Conservation (phyloP, 2,329 filamentous ascomycete genomes). For the Tolypocladium paradoxum region DNA sequence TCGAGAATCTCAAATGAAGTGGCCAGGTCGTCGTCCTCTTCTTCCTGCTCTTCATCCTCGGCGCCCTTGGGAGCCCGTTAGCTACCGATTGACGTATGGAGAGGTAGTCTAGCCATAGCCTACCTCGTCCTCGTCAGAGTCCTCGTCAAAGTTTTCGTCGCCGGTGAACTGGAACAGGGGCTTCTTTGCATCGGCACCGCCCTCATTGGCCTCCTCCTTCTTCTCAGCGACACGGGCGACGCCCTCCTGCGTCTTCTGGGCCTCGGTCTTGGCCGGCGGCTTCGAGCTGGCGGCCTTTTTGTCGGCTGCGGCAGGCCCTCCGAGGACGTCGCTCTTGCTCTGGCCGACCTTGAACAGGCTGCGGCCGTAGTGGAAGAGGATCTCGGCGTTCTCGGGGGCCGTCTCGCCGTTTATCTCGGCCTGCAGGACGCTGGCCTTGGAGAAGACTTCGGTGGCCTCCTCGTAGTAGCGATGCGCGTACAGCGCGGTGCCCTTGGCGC, state of each 20-base stretch:
- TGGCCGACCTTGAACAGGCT: slow-evolving; percentile 90
- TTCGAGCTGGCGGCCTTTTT: slow-evolving; percentile 31
- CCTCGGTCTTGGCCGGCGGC: slow-evolving; percentile 28
- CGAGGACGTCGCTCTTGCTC: slow-evolving; percentile 87
- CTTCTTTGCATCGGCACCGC: slow-evolving; percentile 41
- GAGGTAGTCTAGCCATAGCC: slow-evolving; percentile 13
- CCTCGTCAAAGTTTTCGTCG: slow-evolving; percentile 85
- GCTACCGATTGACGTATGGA: background rate
- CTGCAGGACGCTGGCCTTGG: slow-evolving; percentile 80
- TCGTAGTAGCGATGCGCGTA: slow-evolving; percentile 86
- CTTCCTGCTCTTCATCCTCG: slow-evolving; percentile 36
- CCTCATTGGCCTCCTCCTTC: slow-evolving; percentile 25
- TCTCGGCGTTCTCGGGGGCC: slow-evolving; percentile 79
- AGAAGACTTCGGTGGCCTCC: slow-evolving; percentile 77
- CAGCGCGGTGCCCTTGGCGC: slow-evolving; percentile 68
- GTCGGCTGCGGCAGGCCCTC: slow-evolving; percentile 61
- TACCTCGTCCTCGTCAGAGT: slow-evolving; percentile 51
- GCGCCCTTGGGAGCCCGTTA: slow-evolving; percentile 7
- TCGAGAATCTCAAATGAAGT: slow-evolving; percentile 80
- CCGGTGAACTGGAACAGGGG: slow-evolving; percentile 86
- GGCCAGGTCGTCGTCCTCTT: slow-evolving; percentile 63
- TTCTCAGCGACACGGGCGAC: slow-evolving; percentile 31
- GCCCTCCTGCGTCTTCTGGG: slow-evolving; percentile 34
- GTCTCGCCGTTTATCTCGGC: slow-evolving; percentile 88
- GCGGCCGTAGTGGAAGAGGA: slow-evolving; percentile 89